Percentiles rank a stretch among this genome's conserved stretches.
Conservation (phyloP, 768 basidiomycete species). For the Heimioporus sp. region DNA sequence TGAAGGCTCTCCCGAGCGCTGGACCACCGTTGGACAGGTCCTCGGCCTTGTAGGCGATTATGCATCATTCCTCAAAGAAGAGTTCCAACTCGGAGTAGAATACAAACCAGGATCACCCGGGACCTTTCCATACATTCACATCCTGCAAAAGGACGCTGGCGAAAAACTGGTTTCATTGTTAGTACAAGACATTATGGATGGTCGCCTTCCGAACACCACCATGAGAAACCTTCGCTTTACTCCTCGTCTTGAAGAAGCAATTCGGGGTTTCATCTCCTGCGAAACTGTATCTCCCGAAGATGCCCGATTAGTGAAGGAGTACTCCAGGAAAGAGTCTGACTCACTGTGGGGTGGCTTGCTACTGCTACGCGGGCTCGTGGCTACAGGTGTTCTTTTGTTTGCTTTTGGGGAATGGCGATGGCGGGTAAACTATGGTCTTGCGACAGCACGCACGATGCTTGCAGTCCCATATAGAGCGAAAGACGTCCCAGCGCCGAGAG, state of each 20-base stretch:
- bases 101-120: neutral
- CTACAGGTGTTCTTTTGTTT: constrained; percentile 17
- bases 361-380: constrained; percentile 22
- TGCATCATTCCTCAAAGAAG: neutral
- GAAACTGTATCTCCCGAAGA: neutral
- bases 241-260: neutral
- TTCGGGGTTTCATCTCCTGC: constrained; percentile 8
- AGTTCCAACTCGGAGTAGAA: constrained; percentile 6
- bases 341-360: constrained; percentile 12
- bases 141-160: constrained; percentile 7
- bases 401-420: constrained; percentile 21
- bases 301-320: neutral
- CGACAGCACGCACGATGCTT: constrained; percentile 12
- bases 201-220: constrained; percentile 3
- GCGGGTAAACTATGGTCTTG: constrained; percentile 25
- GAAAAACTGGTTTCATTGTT: constrained; percentile 4
- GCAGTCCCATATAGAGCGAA: constrained; percentile 31
- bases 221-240: neutral
- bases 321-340: neutral
- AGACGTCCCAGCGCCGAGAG: constrained; percentile 20
- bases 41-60: constrained; percentile 27
- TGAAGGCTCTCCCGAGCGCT: constrained; percentile 42
- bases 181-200: constrained; percentile 1
- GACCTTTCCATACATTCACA: constrained; percentile 8
- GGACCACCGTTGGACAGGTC: constrained; percentile 39